Conservation (phyloP, 2,329 filamentous ascomycete species). For the Penicillium sp. region DNA sequence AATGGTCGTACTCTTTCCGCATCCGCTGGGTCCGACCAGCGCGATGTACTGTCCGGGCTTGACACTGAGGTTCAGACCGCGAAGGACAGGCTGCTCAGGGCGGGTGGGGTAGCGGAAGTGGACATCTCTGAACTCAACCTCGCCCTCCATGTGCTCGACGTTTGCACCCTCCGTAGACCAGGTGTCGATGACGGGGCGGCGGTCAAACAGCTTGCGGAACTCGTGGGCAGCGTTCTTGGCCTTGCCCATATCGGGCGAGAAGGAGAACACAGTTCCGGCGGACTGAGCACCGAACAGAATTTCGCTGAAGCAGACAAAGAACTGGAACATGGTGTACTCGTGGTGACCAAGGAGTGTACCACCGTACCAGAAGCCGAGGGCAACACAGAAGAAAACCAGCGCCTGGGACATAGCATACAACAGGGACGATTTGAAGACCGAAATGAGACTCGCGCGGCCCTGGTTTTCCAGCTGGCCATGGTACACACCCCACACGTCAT, state of each 20-base stretch:
- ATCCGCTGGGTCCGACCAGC: constrained; percentile 89
- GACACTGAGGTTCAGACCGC: constrained; percentile 65
- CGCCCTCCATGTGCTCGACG: constrained; percentile 66
- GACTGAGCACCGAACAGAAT: constrained; percentile 92
- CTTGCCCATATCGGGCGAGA: constrained; percentile 90
- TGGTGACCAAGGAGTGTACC: constrained; percentile 68
- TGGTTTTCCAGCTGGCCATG: constrained; percentile 64
- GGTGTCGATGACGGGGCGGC: constrained; percentile 75
- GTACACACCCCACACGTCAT: constrained; percentile 74
- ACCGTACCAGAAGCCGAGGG: constrained; percentile 91
- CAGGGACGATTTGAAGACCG: constrained; percentile 70
- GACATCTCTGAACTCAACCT: constrained; percentile 85
- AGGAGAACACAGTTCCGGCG: constrained; percentile 84
- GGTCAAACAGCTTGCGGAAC: constrained; percentile 80
- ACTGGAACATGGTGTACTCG: constrained; percentile 78
- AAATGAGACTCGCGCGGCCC: constrained; percentile 65
- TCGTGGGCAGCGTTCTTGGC: constrained; percentile 78
- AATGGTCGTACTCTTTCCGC: constrained; percentile 92
- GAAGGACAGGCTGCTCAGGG: constrained; percentile 86
- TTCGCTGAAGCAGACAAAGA: constrained; percentile 86
- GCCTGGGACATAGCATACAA: constrained; percentile 86
- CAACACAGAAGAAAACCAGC: constrained; percentile 77
- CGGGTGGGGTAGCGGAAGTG: constrained; percentile 93
- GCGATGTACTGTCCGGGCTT: constrained; percentile 57
- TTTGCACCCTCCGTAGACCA: constrained; percentile 70